Conservation (phyloP, 768 basidiomycete genomes). For the Boletus pseudopeckii region DNA sequence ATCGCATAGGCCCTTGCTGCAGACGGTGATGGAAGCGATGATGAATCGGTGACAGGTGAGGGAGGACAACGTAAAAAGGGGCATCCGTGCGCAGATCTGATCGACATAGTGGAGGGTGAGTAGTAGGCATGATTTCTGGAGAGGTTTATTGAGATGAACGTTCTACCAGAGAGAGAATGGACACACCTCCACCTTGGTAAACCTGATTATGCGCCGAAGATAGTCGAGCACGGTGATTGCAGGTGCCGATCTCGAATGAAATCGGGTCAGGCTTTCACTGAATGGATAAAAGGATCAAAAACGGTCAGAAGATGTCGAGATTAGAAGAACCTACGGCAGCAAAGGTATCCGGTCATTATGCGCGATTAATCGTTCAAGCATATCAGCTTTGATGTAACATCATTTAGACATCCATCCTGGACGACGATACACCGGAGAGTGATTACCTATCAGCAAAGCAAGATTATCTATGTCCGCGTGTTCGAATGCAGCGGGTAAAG, state of each 20-base stretch:
- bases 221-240: conserved; percentile 89
- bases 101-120: conserved; percentile 89
- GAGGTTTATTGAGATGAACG: conserved; percentile 6
- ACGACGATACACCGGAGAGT: conserved; percentile 23
- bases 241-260: conserved; percentile 92
- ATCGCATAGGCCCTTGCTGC: conserved; percentile 94
- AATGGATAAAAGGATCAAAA: conserved; percentile 21
- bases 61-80: conserved; percentile 89
- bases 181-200: conserved; percentile 92
- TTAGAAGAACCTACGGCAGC: conserved; percentile 57
- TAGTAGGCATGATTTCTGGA: conserved; percentile 73
- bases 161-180: background rate
- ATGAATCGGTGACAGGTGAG: conserved; percentile 98
- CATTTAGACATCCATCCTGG: conserved; percentile 18
- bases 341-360: conserved; percentile 97
- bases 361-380: conserved; percentile 90
- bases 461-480: conserved; percentile 79
- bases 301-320: conserved; percentile 8
- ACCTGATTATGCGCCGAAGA: conserved; percentile 87
- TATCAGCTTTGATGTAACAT: conserved; percentile 69
- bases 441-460: conserved; percentile 81
- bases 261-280: conserved; percentile 89
- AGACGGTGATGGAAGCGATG: conserved; percentile 88
- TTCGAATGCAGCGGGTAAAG: conserved; percentile 81
- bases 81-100: conserved; percentile 83